Conservation (phyloP, 768 basidiomycete genomes). For the Obba rivulosa region DNA sequence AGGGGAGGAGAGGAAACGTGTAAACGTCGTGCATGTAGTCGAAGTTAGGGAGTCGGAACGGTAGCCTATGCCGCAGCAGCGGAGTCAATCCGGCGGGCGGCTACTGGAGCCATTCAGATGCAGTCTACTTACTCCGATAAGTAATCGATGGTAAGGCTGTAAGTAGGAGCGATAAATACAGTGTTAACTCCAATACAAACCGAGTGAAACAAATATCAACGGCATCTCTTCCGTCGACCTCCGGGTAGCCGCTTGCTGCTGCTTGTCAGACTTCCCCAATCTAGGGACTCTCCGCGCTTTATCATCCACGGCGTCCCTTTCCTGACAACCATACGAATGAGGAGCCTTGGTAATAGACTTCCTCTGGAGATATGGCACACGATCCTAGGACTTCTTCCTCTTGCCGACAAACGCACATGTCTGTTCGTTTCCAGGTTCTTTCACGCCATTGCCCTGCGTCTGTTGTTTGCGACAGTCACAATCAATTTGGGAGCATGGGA, state of each 20-base stretch:
- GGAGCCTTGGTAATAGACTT: neutral
- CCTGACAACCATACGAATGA: neutral
- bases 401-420: neutral
- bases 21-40: conserved; percentile 15
- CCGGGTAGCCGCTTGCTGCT: too few relatives aligned
- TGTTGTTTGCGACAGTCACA: neutral
- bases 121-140: too few relatives aligned
- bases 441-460: neutral
- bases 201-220: neutral
- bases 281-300: too few relatives aligned
- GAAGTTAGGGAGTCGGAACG: too few relatives aligned
- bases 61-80: too few relatives aligned
- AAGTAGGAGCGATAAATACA: too few relatives aligned
- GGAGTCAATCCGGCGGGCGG: too few relatives aligned
- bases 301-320: neutral
- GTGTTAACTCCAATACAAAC: neutral
- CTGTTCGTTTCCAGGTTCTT: neutral
- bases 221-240: too few relatives aligned
- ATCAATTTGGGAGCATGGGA: conserved; percentile 2
- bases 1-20: conserved; percentile 15
- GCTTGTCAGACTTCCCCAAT: too few relatives aligned
- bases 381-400: neutral
- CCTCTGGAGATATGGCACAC: conserved; percentile 1
- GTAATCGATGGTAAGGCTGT: too few relatives aligned
- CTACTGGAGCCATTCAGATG: too few relatives aligned